Base-by-base conservation (phyloP, 805 yeast species). In the Monosporozyma unispora region DNA sequence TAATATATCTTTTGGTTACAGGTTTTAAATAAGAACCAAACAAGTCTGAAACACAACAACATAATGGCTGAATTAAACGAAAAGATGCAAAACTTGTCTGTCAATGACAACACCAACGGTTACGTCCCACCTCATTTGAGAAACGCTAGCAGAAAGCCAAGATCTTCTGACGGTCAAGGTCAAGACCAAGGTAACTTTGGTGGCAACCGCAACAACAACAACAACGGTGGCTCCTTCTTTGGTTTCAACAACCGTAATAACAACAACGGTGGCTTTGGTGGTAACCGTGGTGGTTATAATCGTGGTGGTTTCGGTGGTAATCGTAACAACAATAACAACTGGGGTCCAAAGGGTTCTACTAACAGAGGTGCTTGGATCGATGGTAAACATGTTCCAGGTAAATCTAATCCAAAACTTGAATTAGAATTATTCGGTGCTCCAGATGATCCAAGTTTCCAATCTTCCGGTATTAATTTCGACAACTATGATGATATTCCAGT, bases 401-500 rank as follows among this genome's bases (percentile, higher is more conserved):
- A 81, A 50, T 76, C 71, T 56, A 84, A 86, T 69, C 80, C 78
- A 61, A 73, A 74, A 51, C 62, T 82, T 57, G 99, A 93, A 73
- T 60, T 75, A 50, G 89, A 87, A 63, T 75, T 93, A 54, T 95
- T 86, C 61, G 99, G 99, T 62, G 95, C 82, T 62, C 66, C 73
- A 29, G 73, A 71, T 40, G 77, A 75, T 54, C 77, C 88, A 60
- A 63, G 67, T 38, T 81, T 82, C 74, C 96, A 87, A 75, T 82
- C 95, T 48, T 85, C 96, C 37, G 99, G 99, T 78, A 93, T 93
- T 73, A 93, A 93, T 75, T 93, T 93, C 65, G 99, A 95, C 71
- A 89, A 87, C 76, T 93, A 93, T 71, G 99, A 93, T 69, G 98
- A 95, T 52, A 93, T 93, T 56, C 99, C 99, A 53, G 97, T 93